Evolutionary conservation across 1,139 yeast species (phyloP).

Genomic region (Yamadazyma friedrichii): DNA sequence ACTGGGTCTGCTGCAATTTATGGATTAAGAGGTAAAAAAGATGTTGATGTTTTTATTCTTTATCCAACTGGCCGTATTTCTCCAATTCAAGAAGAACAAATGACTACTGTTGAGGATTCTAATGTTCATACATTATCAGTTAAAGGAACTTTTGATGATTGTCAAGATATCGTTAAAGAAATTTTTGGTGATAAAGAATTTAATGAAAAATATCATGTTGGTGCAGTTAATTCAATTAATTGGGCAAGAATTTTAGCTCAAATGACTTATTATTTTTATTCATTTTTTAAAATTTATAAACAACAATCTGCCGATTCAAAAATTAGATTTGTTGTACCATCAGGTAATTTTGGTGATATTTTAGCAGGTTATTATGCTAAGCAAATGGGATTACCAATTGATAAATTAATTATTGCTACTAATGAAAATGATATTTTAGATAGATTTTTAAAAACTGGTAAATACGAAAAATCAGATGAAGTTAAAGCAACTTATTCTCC

Average conservation of each 20-base stretch:
- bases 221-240: slow-evolving; percentile 96
- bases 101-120: slow-evolving; percentile 94
- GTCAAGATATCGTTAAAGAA: slow-evolving; percentile 94
- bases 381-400: slow-evolving; percentile 92
- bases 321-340: slow-evolving; percentile 88
- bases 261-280: slow-evolving; percentile 91
- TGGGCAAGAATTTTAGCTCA: slow-evolving; percentile 99
- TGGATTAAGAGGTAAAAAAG: slow-evolving; percentile 94
- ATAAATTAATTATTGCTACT: slow-evolving; percentile 86
- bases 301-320: not conserved
- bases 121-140: slow-evolving; percentile 95
- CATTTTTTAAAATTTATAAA: slow-evolving; percentile 61
- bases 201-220: slow-evolving; percentile 86
- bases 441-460: slow-evolving; percentile 84
- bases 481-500: slow-evolving; percentile 93
- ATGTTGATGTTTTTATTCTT: slow-evolving; percentile 90
- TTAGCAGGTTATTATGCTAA: slow-evolving; percentile 95
- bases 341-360: slow-evolving; percentile 97
- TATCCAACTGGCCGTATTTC: slow-evolving; percentile 98
- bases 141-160: slow-evolving; percentile 95
- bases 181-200: slow-evolving; percentile 87
- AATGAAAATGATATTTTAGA: slow-evolving; percentile 93
- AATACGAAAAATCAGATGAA: slow-evolving; percentile 65
- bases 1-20: slow-evolving; percentile 99
- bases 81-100: slow-evolving; percentile 96